Evolutionary conservation across 768 basidiomycete species (phyloP).

Genomic region (Hortiboletus flavorubellus): DNA sequence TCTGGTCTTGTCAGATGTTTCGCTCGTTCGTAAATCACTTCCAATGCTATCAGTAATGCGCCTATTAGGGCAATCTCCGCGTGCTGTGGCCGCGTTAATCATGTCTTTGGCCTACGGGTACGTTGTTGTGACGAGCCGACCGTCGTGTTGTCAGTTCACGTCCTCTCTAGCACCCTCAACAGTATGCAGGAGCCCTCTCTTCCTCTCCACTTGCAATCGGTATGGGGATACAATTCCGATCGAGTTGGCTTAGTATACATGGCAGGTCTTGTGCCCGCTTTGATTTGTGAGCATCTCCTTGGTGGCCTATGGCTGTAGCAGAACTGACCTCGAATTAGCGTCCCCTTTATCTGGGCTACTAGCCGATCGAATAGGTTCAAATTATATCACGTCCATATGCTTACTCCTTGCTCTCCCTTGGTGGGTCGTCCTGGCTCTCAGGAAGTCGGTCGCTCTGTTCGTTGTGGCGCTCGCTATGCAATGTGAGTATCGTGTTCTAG

Average conservation of each 20-base stretch:
- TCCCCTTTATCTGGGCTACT: conserved; percentile 57
- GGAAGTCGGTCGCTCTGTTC: conserved; percentile 44
- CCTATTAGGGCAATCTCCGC: conserved; percentile 41
- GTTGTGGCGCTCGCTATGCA: conserved; percentile 43
- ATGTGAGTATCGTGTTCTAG: conserved; percentile 39
- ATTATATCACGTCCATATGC: conserved; percentile 48
- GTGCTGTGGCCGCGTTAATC: conserved; percentile 45
- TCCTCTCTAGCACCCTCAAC: conserved; percentile 39
- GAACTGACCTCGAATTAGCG: conserved; percentile 35
- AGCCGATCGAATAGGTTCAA: conserved; percentile 54
- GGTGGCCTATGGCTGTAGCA: neutral
- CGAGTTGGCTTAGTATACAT: conserved; percentile 66
- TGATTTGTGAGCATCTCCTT: conserved; percentile 51
- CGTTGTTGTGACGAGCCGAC: conserved; percentile 6
- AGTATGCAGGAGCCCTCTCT: conserved; percentile 55
- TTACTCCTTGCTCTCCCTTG: conserved; percentile 58
- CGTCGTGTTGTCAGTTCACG: neutral
- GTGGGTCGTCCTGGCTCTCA: conserved; percentile 56
- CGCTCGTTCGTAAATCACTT: conserved; percentile 24
- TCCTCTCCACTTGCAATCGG: conserved; percentile 48
- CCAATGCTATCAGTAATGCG: conserved; percentile 42
- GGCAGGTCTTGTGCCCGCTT: conserved; percentile 58
- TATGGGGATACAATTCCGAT: conserved; percentile 47
- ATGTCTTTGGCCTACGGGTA: conserved; percentile 56
- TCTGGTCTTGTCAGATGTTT: conserved; percentile 2